Conservation (phyloP, 2,329 filamentous ascomycete genomes). For the Apiospora marii region DNA sequence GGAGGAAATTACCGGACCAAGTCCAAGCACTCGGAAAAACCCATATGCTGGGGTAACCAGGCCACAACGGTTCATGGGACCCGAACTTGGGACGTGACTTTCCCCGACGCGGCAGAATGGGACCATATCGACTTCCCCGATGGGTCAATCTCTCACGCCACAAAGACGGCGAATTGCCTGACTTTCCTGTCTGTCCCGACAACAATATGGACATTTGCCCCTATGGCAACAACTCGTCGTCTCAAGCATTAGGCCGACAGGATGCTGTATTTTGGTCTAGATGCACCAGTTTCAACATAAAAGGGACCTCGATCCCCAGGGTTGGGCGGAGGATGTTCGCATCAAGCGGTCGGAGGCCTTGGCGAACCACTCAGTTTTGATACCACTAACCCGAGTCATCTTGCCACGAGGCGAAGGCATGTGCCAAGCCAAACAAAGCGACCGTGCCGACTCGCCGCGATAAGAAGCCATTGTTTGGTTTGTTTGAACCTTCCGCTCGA, state of each 20-base stretch:
- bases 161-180: neutral
- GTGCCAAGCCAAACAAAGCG: neutral
- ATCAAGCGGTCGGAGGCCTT: neutral
- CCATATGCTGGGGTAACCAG: neutral
- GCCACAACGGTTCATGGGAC: neutral
- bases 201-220: too few relatives aligned
- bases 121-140: neutral
- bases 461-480: neutral
- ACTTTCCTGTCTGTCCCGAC: neutral
- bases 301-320: neutral
- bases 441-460: neutral
- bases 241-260: neutral
- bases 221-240: neutral
- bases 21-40: slow-evolving; percentile 4
- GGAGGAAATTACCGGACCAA: neutral
- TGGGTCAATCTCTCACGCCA: neutral
- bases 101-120: neutral
- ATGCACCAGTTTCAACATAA: neutral
- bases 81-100: neutral
- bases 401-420: neutral
- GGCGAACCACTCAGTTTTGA: neutral
- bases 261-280: neutral
- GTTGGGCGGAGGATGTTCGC: too few relatives aligned
- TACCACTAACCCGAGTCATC: slow-evolving; percentile 3
- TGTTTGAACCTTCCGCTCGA: neutral